Evolutionary conservation across 129 eudicot genomes (phyloP).

Genomic region (Escallonia herrerae): DNA sequence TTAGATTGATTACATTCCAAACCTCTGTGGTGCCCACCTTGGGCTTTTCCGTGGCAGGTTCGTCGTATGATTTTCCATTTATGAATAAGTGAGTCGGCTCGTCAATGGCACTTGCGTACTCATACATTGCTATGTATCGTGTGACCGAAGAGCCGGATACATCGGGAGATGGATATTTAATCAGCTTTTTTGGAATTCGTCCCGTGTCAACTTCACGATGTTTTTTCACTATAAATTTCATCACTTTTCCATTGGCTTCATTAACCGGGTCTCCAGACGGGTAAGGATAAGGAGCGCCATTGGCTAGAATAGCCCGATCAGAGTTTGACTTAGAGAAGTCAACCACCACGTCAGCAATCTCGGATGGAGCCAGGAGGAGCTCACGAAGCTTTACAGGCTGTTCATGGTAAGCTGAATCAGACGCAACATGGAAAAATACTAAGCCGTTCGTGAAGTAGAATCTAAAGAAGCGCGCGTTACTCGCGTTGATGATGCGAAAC

Average conservation of each 20-base stretch:
- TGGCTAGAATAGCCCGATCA: slow-evolving; percentile 35
- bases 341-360: slow-evolving; percentile 68
- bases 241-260: slow-evolving; percentile 46
- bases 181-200: slow-evolving; percentile 28
- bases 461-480: slow-evolving; percentile 73
- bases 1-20: slow-evolving; percentile 84
- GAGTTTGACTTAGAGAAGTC: slow-evolving; percentile 74
- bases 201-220: slow-evolving; percentile 31
- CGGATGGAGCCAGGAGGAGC: slow-evolving; percentile 63
- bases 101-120: slow-evolving; percentile 46
- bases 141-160: slow-evolving; percentile 35
- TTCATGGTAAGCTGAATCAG: slow-evolving; percentile 63
- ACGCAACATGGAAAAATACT: slow-evolving; percentile 57
- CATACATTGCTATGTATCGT: slow-evolving; percentile 77
- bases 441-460: slow-evolving; percentile 56
- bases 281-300: slow-evolving; percentile 69
- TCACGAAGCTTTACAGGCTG: slow-evolving; percentile 31
- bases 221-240: slow-evolving; percentile 56
- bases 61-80: slow-evolving; percentile 52
- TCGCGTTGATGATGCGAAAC: slow-evolving; percentile 77
- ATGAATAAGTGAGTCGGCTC: slow-evolving; percentile 67
- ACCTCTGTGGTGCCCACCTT: slow-evolving; percentile 63
- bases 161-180: slow-evolving; percentile 46
- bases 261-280: slow-evolving; percentile 75
- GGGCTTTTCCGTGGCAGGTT: slow-evolving; percentile 60